Percentiles rank a stretch among this genome's conserved stretches.
phyloP scores from a whole-genome alignment of 345 rosid genomes.

The Acer campestre region DNA sequence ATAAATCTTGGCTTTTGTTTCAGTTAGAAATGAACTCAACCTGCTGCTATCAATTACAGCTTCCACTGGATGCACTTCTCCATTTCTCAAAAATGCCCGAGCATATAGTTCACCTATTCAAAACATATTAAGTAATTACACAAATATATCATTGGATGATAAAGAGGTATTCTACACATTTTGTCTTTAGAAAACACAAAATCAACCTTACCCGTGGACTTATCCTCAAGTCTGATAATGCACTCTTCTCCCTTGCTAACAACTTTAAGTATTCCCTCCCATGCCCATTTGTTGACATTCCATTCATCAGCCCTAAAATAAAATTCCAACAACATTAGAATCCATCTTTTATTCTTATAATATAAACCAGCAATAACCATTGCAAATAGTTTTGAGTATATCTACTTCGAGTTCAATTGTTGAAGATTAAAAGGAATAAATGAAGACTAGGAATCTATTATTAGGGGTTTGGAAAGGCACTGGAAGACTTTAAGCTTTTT shows the following conservation, averaged over 20 bases:
- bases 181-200: slow-evolving; percentile 21
- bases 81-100: slow-evolving; percentile 88
- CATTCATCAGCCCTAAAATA: slow-evolving; percentile 95
- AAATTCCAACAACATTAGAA: slow-evolving; percentile 22
- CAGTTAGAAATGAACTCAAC: slow-evolving; percentile 41
- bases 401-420: background rate
- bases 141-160: slow-evolving; percentile 8
- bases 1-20: slow-evolving; percentile 11
- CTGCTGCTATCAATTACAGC: slow-evolving; percentile 99
- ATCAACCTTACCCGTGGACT: slow-evolving; percentile 54
- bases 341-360: slow-evolving; percentile 1
- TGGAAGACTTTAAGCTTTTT: background rate
- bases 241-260: slow-evolving; percentile 96
- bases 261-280: slow-evolving; percentile 93
- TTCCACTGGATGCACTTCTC: slow-evolving; percentile 97
- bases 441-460: background rate
- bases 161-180: slow-evolving; percentile 8
- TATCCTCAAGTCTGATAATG: slow-evolving; percentile 94
- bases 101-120: slow-evolving; percentile 83
- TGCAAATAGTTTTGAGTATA: background rate
- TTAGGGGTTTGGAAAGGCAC: background rate
- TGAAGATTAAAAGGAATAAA: background rate
- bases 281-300: slow-evolving; percentile 98
- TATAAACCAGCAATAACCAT: slow-evolving; percentile 8
- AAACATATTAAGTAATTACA: slow-evolving; percentile 12